Percentiles rank a stretch among this genome's conserved stretches.
These are phyloP conservation scores for Hirschfeldia incana DNA, from an alignment of 345 rosid species.

Conservation along the genomic window DNA sequence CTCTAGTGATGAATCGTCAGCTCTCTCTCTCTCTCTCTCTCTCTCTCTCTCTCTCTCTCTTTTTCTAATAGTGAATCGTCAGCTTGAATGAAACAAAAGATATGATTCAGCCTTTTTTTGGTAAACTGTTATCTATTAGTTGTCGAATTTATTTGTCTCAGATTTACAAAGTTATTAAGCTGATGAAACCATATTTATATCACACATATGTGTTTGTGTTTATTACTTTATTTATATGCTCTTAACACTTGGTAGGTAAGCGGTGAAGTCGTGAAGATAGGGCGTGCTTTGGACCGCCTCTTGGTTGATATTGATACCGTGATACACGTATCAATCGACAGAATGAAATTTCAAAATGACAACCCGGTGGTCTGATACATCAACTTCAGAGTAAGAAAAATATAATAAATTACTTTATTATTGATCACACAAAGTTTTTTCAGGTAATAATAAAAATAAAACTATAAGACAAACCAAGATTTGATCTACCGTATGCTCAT, in stretches of 20 bases:
- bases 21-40: background rate
- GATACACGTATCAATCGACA: background rate
- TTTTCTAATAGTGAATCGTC: slow-evolving; percentile 5
- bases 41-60: background rate
- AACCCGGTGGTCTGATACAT: background rate
- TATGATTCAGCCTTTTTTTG: slow-evolving; percentile 2
- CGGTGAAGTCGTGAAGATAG: background rate
- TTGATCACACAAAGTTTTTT: background rate
- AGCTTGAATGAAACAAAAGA: background rate
- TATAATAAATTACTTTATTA: background rate
- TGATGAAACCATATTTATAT: background rate
- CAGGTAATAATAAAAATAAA: background rate
- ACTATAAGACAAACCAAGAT: no score
- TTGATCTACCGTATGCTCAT: background rate
- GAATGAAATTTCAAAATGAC: background rate
- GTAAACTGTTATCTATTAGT: background rate
- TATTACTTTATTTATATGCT: background rate
- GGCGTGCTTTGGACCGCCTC: slow-evolving; percentile 18
- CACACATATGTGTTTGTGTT: background rate
- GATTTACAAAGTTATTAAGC: background rate
- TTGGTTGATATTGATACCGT: slow-evolving; percentile 9
- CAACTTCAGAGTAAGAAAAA: background rate
- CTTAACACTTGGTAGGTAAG: background rate
- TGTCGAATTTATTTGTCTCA: background rate
- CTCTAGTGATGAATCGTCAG: slow-evolving; percentile 9